These are phyloP conservation scores for Scedosporium apiospermum DNA, from an alignment of 2,329 filamentous ascomycete genomes.

Conservation along the genomic window DNA sequence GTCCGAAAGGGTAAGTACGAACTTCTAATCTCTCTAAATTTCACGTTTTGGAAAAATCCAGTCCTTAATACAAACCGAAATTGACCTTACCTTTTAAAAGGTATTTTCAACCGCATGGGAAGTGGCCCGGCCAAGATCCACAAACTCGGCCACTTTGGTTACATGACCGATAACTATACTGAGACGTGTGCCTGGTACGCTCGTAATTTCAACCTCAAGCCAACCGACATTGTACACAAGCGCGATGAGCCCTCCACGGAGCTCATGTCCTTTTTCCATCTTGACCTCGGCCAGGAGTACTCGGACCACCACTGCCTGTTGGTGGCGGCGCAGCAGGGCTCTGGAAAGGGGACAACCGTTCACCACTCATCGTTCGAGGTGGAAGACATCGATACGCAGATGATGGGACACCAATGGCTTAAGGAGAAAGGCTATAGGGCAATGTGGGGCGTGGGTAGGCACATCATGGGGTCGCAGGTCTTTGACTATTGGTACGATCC, in stretches of 20 bases:
- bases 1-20: slow-evolving; percentile 19
- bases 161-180: slow-evolving; percentile 20
- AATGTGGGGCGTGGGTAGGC: slow-evolving; percentile 53
- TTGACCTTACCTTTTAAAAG: neutral
- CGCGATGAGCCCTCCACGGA: slow-evolving; percentile 8
- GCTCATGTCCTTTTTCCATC: slow-evolving; percentile 36
- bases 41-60: slow-evolving; percentile 10
- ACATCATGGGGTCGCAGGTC: slow-evolving; percentile 49
- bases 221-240: slow-evolving; percentile 20
- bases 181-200: slow-evolving; percentile 25
- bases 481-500: slow-evolving; percentile 56
- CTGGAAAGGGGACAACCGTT: slow-evolving; percentile 7
- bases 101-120: neutral
- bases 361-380: slow-evolving; percentile 31
- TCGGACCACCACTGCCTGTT: slow-evolving; percentile 49
- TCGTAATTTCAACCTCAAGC: slow-evolving; percentile 29
- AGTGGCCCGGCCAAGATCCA: neutral
- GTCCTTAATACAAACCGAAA: slow-evolving; percentile 21
- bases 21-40: slow-evolving; percentile 16
- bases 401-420: slow-evolving; percentile 50
- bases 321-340: slow-evolving; percentile 20
- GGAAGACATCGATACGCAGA: slow-evolving; percentile 51
- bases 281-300: slow-evolving; percentile 38
- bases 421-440: slow-evolving; percentile 38
- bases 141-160: slow-evolving; percentile 28